A percentile compares a stretch with the other conserved stretches of the same genome.
Evolutionary conservation across 1,284 basidiomycete genomes (phyloP).

Genomic region (Leucoagaricus sp.): DNA sequence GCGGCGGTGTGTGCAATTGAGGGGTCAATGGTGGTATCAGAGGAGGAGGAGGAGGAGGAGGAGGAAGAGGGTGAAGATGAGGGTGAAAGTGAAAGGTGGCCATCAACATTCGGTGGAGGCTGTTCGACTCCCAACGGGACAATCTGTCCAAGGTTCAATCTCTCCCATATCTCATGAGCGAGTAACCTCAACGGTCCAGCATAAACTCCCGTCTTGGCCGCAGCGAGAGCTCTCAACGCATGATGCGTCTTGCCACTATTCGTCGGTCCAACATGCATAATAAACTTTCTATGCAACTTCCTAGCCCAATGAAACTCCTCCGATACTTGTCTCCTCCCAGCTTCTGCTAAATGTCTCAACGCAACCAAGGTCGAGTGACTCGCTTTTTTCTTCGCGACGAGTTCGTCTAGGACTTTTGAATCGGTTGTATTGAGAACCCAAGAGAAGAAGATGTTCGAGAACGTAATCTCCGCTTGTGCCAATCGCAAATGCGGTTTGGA

Average conservation of each 20-base stretch:
- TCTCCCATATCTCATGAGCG: constrained; percentile 94
- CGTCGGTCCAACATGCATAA: constrained; percentile 97
- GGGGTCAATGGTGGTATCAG: constrained; percentile 24
- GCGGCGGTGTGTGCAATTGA: constrained; percentile 13
- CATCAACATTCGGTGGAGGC: background rate
- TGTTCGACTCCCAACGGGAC: constrained; percentile 45
- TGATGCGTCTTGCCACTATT: constrained; percentile 98
- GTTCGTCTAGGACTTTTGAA: constrained; percentile 21
- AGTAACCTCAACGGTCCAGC: constrained; percentile 91
- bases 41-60: constrained; percentile 6
- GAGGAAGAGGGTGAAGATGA: background rate
- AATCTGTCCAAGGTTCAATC: constrained; percentile 90
- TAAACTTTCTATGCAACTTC: constrained; percentile 68
- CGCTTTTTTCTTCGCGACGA: background rate
- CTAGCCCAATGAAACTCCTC: constrained; percentile 45
- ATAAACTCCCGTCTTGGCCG: constrained; percentile 77
- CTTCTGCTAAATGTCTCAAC: constrained; percentile 41
- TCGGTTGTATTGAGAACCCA: constrained; percentile 46
- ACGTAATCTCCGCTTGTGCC: constrained; percentile 31
- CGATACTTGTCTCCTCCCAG: constrained; percentile 41
- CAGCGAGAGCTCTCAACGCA: constrained; percentile 86
- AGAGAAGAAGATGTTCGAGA: constrained; percentile 46
- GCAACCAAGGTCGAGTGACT: constrained; percentile 28
- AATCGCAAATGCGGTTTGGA: background rate
- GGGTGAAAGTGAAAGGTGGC: no score